A percentile compares a stretch with the other conserved stretches of the same genome.
phyloP scores from a whole-genome alignment of 2,329 filamentous ascomycete species.

The Myriosclerotinia duriaeana region DNA sequence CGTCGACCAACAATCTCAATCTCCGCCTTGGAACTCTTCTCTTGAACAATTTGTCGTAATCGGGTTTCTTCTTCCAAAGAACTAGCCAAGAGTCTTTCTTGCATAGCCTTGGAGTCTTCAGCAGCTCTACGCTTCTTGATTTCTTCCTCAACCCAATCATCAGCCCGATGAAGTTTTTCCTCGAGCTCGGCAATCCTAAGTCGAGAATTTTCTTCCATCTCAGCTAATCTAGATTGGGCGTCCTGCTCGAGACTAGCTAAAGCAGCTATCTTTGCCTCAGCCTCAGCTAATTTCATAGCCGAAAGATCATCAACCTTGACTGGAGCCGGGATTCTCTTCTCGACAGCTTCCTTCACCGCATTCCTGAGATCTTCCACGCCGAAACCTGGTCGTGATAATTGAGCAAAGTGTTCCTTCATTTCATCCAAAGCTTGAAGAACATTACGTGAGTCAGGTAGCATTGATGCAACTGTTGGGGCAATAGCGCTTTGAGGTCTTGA shows the following conservation, averaged over 20 bases:
- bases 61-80: constrained; percentile 68
- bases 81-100: constrained; percentile 55
- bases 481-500: constrained; percentile 42
- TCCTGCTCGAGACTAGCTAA: constrained; percentile 59
- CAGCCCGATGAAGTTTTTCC: constrained; percentile 62
- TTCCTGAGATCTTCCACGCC: constrained; percentile 56
- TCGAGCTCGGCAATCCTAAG: constrained; percentile 61
- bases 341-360: constrained; percentile 63
- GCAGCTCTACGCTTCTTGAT: constrained; percentile 60
- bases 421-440: constrained; percentile 67
- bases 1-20: constrained; percentile 63
- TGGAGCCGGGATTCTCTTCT: constrained; percentile 55
- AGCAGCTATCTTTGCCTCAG: constrained; percentile 46
- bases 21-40: constrained; percentile 57
- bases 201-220: constrained; percentile 41
- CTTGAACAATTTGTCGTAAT: constrained; percentile 63
- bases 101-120: constrained; percentile 62
- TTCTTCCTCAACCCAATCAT: constrained; percentile 63
- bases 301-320: constrained; percentile 46
- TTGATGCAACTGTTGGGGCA: constrained; percentile 32
- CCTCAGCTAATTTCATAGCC: constrained; percentile 25
- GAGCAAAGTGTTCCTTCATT: constrained; percentile 55
- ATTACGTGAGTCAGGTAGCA: constrained; percentile 43
- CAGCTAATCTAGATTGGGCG: constrained; percentile 50
- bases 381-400: constrained; percentile 48